Percentiles rank a stretch among this genome's conserved stretches.
Evolutionary conservation across 257 asterid species (phyloP).

Genomic region (Solanum pennellii): DNA sequence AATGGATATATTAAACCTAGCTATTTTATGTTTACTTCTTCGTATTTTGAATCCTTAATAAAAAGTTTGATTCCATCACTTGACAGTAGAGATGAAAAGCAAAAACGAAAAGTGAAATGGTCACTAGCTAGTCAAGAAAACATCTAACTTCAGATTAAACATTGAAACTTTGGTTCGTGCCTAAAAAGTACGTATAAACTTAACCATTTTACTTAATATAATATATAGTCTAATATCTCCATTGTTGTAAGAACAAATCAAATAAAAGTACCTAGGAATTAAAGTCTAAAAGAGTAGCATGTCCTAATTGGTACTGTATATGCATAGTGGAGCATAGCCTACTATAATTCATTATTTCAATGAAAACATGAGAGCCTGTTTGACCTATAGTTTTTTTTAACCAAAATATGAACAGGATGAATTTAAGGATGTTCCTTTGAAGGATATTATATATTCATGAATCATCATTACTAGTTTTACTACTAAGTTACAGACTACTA

Average conservation of each 20-base stretch:
- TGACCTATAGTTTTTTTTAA: not conserved
- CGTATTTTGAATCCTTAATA: no score
- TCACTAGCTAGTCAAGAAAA: no score
- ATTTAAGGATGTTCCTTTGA: not conserved
- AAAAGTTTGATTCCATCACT: no score
- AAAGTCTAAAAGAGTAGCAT: not conserved
- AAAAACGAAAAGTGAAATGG: no score
- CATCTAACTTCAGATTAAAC: not conserved
- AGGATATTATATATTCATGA: not conserved
- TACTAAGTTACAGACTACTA: not conserved
- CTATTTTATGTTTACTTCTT: no score
- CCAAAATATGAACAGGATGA: not conserved
- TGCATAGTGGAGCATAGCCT: not conserved
- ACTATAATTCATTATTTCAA: not conserved
- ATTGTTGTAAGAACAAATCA: not conserved
- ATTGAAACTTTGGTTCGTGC: not conserved
- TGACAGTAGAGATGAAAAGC: no score
- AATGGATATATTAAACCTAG: no score
- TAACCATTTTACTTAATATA: not conserved
- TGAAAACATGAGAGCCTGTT: not conserved
- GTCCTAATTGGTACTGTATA: not conserved
- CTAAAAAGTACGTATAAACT: not conserved
- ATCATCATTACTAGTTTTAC: not conserved
- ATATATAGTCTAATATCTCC: not conserved
- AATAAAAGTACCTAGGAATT: not conserved